These are phyloP conservation scores for Eucalyptus dawsonii DNA, from an alignment of 345 rosid species.

Conservation along the genomic window DNA sequence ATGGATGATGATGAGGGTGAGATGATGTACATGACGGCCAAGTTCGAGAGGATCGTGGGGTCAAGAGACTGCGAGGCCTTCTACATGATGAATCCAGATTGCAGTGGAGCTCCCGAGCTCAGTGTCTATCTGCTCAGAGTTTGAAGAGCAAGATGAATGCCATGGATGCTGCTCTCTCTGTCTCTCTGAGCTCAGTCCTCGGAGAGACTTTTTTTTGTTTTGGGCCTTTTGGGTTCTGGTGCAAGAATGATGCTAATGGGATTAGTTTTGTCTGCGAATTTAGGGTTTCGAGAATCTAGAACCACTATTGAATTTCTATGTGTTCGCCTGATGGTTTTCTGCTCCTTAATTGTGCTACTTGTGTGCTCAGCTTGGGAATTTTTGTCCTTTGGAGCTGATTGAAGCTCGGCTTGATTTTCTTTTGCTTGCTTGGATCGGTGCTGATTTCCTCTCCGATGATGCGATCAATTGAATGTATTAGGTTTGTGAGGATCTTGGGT, in stretches of 20 bases:
- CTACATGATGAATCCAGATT: constrained; percentile 99
- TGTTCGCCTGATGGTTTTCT: too few relatives aligned
- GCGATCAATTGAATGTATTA: too few relatives aligned
- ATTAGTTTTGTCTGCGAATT: too few relatives aligned
- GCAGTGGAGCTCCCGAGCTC: constrained; percentile 94
- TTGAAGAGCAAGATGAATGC: constrained; percentile 3
- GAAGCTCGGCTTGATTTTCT: too few relatives aligned
- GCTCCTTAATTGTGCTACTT: too few relatives aligned
- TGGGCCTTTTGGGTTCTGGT: not conserved
- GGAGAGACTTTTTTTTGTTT: not conserved
- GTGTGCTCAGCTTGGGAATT: too few relatives aligned
- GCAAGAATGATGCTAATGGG: not conserved
- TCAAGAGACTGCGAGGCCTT: constrained; percentile 99
- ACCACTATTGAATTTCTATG: too few relatives aligned
- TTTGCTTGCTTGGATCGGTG: too few relatives aligned
- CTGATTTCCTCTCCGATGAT: too few relatives aligned
- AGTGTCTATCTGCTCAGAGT: constrained; percentile 89
- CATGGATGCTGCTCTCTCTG: not conserved
- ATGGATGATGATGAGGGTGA: constrained; percentile 15
- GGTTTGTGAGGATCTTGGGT: too few relatives aligned
- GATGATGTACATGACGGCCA: constrained; percentile 84
- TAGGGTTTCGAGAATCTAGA: too few relatives aligned
- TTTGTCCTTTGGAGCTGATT: too few relatives aligned
- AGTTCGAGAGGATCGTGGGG: constrained; percentile 87
- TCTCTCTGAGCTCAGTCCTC: not conserved